Percentiles rank a stretch among this genome's conserved stretches.
Evolutionary conservation across 257 asterid species (phyloP).

Genomic region (Thymus quinquecostatus): DNA sequence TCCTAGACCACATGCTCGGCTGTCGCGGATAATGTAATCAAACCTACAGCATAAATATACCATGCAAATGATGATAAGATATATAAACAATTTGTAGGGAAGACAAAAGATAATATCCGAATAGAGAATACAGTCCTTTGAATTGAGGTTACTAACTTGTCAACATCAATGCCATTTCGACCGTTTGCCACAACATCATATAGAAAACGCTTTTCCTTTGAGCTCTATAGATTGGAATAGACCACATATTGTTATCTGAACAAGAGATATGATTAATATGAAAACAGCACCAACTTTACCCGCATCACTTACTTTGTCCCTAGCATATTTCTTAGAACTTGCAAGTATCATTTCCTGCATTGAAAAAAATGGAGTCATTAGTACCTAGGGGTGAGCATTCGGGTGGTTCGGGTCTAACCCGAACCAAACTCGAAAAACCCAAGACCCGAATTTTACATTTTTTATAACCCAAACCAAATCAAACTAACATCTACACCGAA

Average conservation of each 20-base stretch:
- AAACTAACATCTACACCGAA: too few species aligned
- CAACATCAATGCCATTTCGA: constrained; percentile 94
- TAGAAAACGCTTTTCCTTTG: constrained; percentile 75
- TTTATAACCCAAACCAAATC: too few species aligned
- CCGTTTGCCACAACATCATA: constrained; percentile 99
- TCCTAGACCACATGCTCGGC: constrained; percentile 95
- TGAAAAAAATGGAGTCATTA: too few species aligned
- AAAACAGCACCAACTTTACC: constrained; percentile 8
- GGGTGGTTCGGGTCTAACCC: too few species aligned
- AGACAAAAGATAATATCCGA: constrained; percentile 22
- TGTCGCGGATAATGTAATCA: constrained; percentile 86
- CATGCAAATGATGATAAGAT: constrained; percentile 13
- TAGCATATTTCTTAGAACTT: constrained; percentile 53
- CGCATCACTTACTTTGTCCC: constrained; percentile 50
- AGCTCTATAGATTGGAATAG: constrained; percentile 55
- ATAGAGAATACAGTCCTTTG: constrained; percentile 19
- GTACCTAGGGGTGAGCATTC: background rate
- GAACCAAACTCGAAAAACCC: too few species aligned
- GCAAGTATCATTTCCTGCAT: constrained; percentile 93
- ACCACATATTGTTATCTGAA: constrained; percentile 25
- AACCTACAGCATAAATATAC: constrained; percentile 57
- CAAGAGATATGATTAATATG: constrained; percentile 18
- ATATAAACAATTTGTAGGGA: background rate
- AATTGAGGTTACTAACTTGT: constrained; percentile 72
- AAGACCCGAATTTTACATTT: too few species aligned